Evolutionary conservation across 805 yeast species (phyloP).

Genomic region (Zygoascus tannicola): DNA sequence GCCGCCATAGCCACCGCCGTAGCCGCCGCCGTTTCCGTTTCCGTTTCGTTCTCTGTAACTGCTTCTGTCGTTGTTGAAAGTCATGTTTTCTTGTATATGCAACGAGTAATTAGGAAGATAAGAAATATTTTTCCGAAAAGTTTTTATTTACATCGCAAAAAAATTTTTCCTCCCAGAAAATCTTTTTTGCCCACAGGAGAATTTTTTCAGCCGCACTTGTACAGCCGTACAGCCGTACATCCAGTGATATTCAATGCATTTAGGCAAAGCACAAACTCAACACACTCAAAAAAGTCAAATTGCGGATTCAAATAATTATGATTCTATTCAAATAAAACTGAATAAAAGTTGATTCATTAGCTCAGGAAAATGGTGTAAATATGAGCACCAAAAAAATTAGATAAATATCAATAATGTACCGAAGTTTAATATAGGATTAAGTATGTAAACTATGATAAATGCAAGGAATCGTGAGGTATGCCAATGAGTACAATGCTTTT

Average conservation of each 20-base stretch:
- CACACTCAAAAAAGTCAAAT: too few relatives aligned
- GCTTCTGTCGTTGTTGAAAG: conserved; percentile 16
- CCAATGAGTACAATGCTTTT: too few relatives aligned
- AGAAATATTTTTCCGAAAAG: not conserved
- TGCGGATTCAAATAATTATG: too few relatives aligned
- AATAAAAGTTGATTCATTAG: too few relatives aligned
- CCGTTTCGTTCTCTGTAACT: conserved; percentile 33
- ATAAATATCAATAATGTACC: too few relatives aligned
- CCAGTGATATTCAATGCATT: too few relatives aligned
- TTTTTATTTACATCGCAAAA: conserved; percentile 2
- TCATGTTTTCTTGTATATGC: conserved; percentile 6
- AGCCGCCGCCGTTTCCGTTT: conserved; percentile 33
- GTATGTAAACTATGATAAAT: not conserved
- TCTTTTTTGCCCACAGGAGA: not conserved
- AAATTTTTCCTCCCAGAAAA: conserved; percentile 1
- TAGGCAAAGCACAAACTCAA: too few relatives aligned
- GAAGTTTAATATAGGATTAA: too few relatives aligned
- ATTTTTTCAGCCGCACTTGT: not conserved
- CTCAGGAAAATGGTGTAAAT: too few relatives aligned
- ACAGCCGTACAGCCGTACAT: too few relatives aligned
- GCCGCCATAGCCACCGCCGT: conserved; percentile 34
- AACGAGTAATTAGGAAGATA: conserved; percentile 1
- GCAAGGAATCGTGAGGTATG: not conserved
- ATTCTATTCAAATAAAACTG: too few relatives aligned
- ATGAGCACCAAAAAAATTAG: too few relatives aligned